A percentile compares a stretch with the other conserved stretches of the same genome.
Conservation (phyloP, 2,329 filamentous ascomycete species). For the Ampelomyces quisqualis region DNA sequence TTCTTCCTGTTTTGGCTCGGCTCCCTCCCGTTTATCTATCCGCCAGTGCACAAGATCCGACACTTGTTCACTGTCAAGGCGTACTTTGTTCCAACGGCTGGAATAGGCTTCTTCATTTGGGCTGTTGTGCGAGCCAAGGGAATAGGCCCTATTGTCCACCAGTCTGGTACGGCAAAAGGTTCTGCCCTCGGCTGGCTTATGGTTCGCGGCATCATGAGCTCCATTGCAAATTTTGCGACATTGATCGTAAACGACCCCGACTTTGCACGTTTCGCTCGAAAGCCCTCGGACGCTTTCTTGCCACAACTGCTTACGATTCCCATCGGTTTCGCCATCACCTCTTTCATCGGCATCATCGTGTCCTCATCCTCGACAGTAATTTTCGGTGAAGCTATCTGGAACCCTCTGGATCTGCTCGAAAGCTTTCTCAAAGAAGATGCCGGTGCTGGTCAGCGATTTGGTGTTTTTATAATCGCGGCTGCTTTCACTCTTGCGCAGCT, state of each 20-base stretch:
- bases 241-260: constrained; percentile 80
- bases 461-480: constrained; percentile 57
- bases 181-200: constrained; percentile 77
- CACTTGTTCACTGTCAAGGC: constrained; percentile 92
- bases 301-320: constrained; percentile 66
- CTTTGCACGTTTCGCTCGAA: constrained; percentile 79
- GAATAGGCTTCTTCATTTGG: constrained; percentile 85
- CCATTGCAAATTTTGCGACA: constrained; percentile 87
- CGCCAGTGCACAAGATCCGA: constrained; percentile 83
- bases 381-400: constrained; percentile 46
- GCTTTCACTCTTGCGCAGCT: constrained; percentile 69
- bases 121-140: constrained; percentile 78
- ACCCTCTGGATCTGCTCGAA: constrained; percentile 46
- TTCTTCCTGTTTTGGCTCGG: constrained; percentile 86
- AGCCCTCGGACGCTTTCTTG: constrained; percentile 74
- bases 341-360: constrained; percentile 68
- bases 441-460: constrained; percentile 47
- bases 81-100: constrained; percentile 78
- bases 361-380: constrained; percentile 50
- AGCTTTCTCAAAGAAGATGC: constrained; percentile 45
- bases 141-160: constrained; percentile 76
- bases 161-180: constrained; percentile 63
- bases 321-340: constrained; percentile 63
- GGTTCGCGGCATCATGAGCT: constrained; percentile 81
- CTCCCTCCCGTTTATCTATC: constrained; percentile 82